phyloP scores from a whole-genome alignment of 73 alveolate species.

The Halteria grandinella region DNA sequence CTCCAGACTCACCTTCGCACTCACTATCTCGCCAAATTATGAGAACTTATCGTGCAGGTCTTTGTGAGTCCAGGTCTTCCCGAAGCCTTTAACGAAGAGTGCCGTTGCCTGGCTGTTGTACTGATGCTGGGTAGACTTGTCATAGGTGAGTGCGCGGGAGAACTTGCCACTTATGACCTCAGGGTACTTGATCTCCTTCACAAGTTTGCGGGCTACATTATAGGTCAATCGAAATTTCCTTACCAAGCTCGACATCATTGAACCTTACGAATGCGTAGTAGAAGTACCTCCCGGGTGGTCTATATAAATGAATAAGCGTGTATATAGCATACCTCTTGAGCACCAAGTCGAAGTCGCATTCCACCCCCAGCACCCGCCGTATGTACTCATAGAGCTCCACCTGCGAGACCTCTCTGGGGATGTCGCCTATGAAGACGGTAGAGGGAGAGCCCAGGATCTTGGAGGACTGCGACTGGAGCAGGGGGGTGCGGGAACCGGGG shows the following conservation, averaged over 20 bases:
- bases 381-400: slow-evolving; percentile 35
- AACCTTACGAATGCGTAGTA: slow-evolving; percentile 54
- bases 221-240: not conserved
- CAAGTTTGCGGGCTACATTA: slow-evolving; percentile 35
- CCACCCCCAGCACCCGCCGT: slow-evolving; percentile 18
- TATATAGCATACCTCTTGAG: slow-evolving; percentile 39
- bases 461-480: not conserved
- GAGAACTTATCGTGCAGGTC: slow-evolving; percentile 48
- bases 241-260: slow-evolving; percentile 21
- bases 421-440: slow-evolving; percentile 49
- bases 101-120: not conserved
- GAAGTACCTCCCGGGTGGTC: slow-evolving; percentile 33
- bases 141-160: slow-evolving; percentile 56
- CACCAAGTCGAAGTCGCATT: slow-evolving; percentile 13
- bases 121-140: slow-evolving; percentile 27
- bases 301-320: too few relatives aligned
- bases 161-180: slow-evolving; percentile 37
- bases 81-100: slow-evolving; percentile 58
- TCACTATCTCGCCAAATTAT: slow-evolving; percentile 52
- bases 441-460: slow-evolving; percentile 41
- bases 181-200: slow-evolving; percentile 41
- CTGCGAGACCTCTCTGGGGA: slow-evolving; percentile 46
- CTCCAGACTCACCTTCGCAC: slow-evolving; percentile 77
- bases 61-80: slow-evolving; percentile 48
- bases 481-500: not conserved